Evolutionary conservation across 371 early-diverging fungal genomes (phyloP).

Genomic region (Apophysomyces variabilis): DNA sequence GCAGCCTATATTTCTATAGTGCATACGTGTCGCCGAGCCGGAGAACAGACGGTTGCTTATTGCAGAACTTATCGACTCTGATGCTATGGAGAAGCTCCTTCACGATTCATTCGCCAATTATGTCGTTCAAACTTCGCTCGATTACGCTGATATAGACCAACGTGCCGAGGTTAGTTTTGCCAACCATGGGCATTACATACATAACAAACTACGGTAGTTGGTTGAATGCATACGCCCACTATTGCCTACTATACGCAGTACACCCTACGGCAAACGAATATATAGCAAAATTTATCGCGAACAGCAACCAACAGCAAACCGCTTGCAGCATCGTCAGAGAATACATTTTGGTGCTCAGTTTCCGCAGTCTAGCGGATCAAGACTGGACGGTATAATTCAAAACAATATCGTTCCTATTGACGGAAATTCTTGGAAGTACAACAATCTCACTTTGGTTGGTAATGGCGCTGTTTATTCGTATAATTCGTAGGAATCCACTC

Average conservation of each 20-base stretch:
- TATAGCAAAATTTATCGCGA: constrained; percentile 74
- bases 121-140: constrained; percentile 92
- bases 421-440: background rate
- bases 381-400: background rate
- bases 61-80: constrained; percentile 72
- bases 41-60: constrained; percentile 73
- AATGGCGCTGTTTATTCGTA: background rate
- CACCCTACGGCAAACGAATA: constrained; percentile 90
- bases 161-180: constrained; percentile 53
- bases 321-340: background rate
- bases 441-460: background rate
- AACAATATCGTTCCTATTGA: background rate
- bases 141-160: constrained; percentile 79
- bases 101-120: constrained; percentile 91
- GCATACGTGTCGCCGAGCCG: constrained; percentile 81
- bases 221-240: constrained; percentile 81
- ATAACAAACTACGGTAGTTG: constrained; percentile 38
- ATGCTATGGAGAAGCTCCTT: constrained; percentile 74
- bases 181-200: background rate
- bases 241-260: constrained; percentile 79
- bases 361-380: background rate
- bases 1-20: constrained; percentile 35
- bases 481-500: background rate
- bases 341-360: background rate
- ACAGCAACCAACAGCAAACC: background rate